Evolutionary conservation across 306 rosid species (phyloP).

Genomic region (Ormosia emarginata): DNA sequence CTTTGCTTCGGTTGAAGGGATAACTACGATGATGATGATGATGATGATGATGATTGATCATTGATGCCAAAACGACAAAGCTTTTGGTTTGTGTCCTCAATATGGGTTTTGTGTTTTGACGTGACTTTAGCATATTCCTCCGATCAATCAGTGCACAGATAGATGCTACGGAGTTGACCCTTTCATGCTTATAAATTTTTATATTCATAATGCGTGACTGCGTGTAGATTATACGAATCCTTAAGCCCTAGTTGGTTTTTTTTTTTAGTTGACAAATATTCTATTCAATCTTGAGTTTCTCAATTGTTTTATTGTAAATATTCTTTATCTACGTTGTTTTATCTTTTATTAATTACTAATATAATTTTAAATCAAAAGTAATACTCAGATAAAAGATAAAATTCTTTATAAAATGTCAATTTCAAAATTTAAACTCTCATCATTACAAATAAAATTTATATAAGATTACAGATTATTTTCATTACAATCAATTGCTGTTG

Average conservation of each 20-base stretch:
- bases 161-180: not conserved
- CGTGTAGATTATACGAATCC: not conserved
- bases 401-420: too few relatives aligned
- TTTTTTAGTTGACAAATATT: not conserved
- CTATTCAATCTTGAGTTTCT: not conserved
- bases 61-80: not conserved
- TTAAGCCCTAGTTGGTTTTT: too few relatives aligned
- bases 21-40: not conserved
- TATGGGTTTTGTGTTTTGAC: conserved; percentile 14
- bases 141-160: conserved; percentile 6
- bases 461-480: too few relatives aligned
- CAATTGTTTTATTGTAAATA: not conserved
- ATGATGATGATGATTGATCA: not conserved
- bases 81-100: not conserved
- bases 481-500: too few relatives aligned
- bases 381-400: too few relatives aligned
- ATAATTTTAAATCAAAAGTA: too few relatives aligned
- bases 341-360: too few relatives aligned
- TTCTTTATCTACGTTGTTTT: not conserved
- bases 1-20: not conserved
- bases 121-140: conserved; percentile 26
- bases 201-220: not conserved
- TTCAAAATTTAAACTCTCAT: too few relatives aligned
- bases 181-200: not conserved
- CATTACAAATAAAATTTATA: too few relatives aligned